Conservation (phyloP, 352 stramenopile species). For the Phytophthora capsici region DNA sequence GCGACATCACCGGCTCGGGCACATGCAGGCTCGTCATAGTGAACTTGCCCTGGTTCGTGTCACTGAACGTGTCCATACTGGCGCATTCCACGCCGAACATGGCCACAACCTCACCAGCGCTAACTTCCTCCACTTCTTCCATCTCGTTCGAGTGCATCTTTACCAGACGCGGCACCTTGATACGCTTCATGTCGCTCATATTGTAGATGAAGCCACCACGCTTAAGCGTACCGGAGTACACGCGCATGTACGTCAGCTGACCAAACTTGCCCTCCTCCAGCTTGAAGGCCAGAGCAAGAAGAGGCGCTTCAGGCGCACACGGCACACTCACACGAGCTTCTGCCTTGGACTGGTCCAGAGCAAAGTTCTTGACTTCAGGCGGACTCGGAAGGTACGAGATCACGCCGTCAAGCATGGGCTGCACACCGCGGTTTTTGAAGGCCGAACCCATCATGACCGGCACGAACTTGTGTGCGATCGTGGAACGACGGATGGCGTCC, state of each 20-base stretch:
- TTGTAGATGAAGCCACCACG: slow-evolving; percentile 89
- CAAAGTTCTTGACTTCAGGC: slow-evolving; percentile 95
- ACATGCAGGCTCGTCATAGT: slow-evolving; percentile 98
- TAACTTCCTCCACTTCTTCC: slow-evolving; percentile 97
- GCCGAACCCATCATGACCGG: slow-evolving; percentile 99
- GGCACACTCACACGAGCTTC: slow-evolving; percentile 92
- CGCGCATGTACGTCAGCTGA: slow-evolving; percentile 99
- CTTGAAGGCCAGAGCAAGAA: slow-evolving; percentile 99
- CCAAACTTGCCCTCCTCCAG: slow-evolving; percentile 99
- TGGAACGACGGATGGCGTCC: slow-evolving; percentile 94
- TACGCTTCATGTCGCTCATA: slow-evolving; percentile 90
- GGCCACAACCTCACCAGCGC: slow-evolving; percentile 96
- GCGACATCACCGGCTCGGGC: slow-evolving; percentile 98
- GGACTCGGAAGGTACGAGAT: slow-evolving; percentile 97
- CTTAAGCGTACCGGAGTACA: slow-evolving; percentile 90
- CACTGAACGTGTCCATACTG: slow-evolving; percentile 98
- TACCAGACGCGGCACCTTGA: slow-evolving; percentile 98
- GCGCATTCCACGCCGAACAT: slow-evolving; percentile 99
- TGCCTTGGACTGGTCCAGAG: slow-evolving; percentile 93
- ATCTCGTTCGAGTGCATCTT: slow-evolving; percentile 99
- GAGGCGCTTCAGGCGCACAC: slow-evolving; percentile 87
- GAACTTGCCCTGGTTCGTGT: slow-evolving; percentile 89
- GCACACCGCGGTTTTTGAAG: slow-evolving; percentile 98
- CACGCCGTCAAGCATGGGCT: slow-evolving; percentile 98
- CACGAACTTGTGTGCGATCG: slow-evolving; percentile 98